A percentile compares a stretch with the other conserved stretches of the same genome.
Conservation (phyloP, 164 flowering plant species). For the Euptelea pleiosperma region DNA sequence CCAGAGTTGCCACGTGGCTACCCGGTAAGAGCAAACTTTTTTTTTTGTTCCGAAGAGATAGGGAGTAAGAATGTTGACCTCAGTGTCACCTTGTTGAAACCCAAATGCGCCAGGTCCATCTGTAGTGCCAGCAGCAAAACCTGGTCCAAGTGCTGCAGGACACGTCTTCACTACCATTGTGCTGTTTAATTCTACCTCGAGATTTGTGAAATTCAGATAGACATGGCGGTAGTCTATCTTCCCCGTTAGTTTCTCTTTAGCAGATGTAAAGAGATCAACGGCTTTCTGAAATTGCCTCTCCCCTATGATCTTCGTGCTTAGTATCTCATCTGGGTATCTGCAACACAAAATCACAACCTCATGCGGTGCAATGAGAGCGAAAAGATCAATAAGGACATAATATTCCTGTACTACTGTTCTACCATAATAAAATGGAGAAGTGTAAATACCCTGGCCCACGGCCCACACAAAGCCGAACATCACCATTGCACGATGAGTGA, state of each 20-base stretch:
- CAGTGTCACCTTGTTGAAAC: slow-evolving; percentile 62
- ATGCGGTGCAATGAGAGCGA: background rate
- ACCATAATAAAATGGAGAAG: background rate
- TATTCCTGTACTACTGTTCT: too few species aligned
- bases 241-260: slow-evolving; percentile 36
- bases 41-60: background rate
- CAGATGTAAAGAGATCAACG: slow-evolving; percentile 39
- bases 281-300: slow-evolving; percentile 56
- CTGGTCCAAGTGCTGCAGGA: slow-evolving; percentile 65
- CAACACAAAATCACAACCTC: background rate
- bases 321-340: slow-evolving; percentile 63
- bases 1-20: too few species aligned
- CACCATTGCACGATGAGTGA: slow-evolving; percentile 50
- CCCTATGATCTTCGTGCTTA: slow-evolving; percentile 64
- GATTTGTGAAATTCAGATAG: slow-evolving; percentile 48
- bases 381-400: too few species aligned
- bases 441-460: slow-evolving; percentile 59
- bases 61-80: slow-evolving; percentile 28
- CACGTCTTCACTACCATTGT: slow-evolving; percentile 40
- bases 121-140: slow-evolving; percentile 72
- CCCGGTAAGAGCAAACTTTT: background rate
- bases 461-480: slow-evolving; percentile 50
- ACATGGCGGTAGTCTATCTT: slow-evolving; percentile 49
- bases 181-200: slow-evolving; percentile 40
- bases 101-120: slow-evolving; percentile 64